phyloP scores from a whole-genome alignment of 2,329 filamentous ascomycete genomes.

The Colletotrichum trifolii region DNA sequence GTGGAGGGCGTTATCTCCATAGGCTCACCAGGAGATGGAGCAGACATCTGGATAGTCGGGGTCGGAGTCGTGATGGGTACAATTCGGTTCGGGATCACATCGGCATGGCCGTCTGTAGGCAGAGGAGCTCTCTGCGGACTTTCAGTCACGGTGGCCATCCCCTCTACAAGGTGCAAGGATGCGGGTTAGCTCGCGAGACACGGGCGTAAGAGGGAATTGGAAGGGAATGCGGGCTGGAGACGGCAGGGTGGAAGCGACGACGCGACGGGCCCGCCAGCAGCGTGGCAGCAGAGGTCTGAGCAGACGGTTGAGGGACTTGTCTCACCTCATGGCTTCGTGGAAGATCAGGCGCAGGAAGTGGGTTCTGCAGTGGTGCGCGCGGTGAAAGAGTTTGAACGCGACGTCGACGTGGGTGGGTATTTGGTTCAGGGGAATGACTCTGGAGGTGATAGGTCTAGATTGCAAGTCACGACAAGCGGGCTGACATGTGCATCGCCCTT shows the following conservation, averaged over 20 bases:
- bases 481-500: conserved; percentile 13
- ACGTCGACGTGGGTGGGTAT: neutral
- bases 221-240: conserved; percentile 27
- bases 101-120: conserved; percentile 53
- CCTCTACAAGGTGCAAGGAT: conserved; percentile 47
- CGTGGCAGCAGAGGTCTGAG: conserved; percentile 28
- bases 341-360: conserved; percentile 13
- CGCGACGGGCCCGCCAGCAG: conserved; percentile 36
- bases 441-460: neutral
- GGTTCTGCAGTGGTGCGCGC: conserved; percentile 12
- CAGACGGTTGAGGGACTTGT: conserved; percentile 25
- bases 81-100: conserved; percentile 63
- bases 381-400: neutral
- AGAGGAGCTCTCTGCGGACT: conserved; percentile 57
- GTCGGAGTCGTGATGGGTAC: conserved; percentile 63
- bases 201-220: conserved; percentile 19
- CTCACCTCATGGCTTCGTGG: conserved; percentile 36
- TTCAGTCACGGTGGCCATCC: conserved; percentile 66
- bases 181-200: conserved; percentile 37
- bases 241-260: conserved; percentile 9
- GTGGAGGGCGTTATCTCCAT: conserved; percentile 71
- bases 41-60: conserved; percentile 68
- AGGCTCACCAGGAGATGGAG: conserved; percentile 66
- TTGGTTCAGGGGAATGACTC: neutral
- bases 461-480: no score